A percentile compares a stretch with the other conserved stretches of the same genome.
Conservation (phyloP, 345 rosid genomes). For the Alliaria petiolata region DNA sequence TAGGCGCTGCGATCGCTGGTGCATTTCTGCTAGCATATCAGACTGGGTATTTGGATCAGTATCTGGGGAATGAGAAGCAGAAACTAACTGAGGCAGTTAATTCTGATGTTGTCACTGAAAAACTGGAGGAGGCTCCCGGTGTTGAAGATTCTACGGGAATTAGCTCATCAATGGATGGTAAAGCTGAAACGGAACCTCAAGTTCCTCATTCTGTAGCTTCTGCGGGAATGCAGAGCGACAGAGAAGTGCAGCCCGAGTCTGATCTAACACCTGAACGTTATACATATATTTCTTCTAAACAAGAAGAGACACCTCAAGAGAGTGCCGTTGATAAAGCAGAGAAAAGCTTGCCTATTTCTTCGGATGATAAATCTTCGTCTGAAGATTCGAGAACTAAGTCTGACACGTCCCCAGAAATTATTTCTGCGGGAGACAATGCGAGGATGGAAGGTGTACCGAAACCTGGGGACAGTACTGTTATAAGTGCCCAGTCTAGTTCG, state of each 20-base stretch:
- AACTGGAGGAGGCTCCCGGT: constrained; percentile 34
- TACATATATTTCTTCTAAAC: constrained; percentile 27
- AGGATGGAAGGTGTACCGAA: constrained; percentile 33
- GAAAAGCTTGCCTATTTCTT: constrained; percentile 22
- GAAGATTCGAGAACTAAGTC: constrained; percentile 30
- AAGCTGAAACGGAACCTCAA: constrained; percentile 36
- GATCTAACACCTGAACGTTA: constrained; percentile 38
- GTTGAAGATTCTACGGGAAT: constrained; percentile 35
- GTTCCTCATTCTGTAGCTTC: constrained; percentile 33
- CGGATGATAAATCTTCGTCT: constrained; percentile 23
- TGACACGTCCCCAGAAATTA: constrained; percentile 27
- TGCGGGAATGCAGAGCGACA: constrained; percentile 26
- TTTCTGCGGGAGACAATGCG: constrained; percentile 30
- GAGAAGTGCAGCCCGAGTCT: constrained; percentile 30
- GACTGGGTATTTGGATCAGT: constrained; percentile 56
- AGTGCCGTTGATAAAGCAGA: constrained; percentile 29
- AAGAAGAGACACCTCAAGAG: constrained; percentile 37
- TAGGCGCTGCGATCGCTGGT: constrained; percentile 47
- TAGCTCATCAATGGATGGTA: constrained; percentile 24
- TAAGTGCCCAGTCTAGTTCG: constrained; percentile 22
- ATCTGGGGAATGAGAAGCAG: constrained; percentile 35
- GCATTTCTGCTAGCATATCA: constrained; percentile 52
- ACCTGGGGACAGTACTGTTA: constrained; percentile 36
- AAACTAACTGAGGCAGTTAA: constrained; percentile 23
- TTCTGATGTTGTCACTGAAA: constrained; percentile 21